phyloP scores from a whole-genome alignment of 768 basidiomycete species.

The Mrakia gelida region DNA sequence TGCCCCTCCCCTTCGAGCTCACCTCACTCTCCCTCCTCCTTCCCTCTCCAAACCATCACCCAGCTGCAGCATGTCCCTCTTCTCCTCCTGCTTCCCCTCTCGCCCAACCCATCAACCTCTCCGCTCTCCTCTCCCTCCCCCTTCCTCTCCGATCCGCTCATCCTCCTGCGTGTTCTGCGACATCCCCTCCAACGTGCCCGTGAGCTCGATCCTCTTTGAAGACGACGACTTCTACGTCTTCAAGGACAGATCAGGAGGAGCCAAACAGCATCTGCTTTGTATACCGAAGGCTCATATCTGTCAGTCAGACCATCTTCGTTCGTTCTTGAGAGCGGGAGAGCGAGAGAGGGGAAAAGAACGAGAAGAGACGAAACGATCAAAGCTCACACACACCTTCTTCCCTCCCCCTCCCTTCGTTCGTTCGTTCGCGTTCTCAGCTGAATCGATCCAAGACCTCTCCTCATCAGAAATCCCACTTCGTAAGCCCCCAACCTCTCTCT shows the following conservation, averaged over 20 bases:
- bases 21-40: not conserved
- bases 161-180: constrained; percentile 10
- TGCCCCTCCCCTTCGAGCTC: no score
- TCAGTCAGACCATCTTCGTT: not conserved
- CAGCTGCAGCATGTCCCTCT: constrained; percentile 5
- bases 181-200: constrained; percentile 7
- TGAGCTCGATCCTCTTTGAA: not conserved
- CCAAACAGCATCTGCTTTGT: constrained; percentile 15
- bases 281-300: constrained; percentile 21
- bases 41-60: not conserved
- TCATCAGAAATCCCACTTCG: not conserved
- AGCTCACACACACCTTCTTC: not conserved
- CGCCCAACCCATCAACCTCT: not conserved
- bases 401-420: not conserved
- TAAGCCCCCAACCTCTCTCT: not conserved
- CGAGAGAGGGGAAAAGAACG: not conserved
- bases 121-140: not conserved
- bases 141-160: not conserved
- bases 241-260: constrained; percentile 13
- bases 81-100: constrained; percentile 16
- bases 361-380: not conserved
- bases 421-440: not conserved
- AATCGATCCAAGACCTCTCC: constrained; percentile 17
- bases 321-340: no score
- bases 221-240: constrained; percentile 18